A percentile compares a stretch with the other conserved stretches of the same genome.
Conservation (phyloP, 2,329 filamentous ascomycete genomes). For the Ascochyta pisi region DNA sequence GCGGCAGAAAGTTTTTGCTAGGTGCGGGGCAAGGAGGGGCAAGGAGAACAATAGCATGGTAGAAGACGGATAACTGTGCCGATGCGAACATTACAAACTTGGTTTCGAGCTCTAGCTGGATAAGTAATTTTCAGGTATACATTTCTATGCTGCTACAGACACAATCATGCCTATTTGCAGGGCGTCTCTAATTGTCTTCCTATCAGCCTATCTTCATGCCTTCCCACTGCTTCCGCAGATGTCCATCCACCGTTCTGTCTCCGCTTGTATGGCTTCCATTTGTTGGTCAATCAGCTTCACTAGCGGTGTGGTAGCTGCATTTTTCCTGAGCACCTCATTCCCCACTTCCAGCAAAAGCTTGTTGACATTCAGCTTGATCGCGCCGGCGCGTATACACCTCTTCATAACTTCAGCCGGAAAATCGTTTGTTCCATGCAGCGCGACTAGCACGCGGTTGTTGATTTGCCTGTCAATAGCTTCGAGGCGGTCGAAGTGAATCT, state of each 20-base stretch:
- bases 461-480: conserved; percentile 40
- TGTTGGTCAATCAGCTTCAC: conserved; percentile 55
- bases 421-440: conserved; percentile 65
- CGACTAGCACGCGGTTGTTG: conserved; percentile 55
- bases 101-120: too few relatives aligned
- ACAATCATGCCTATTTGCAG: too few relatives aligned
- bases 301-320: conserved; percentile 43
- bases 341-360: conserved; percentile 59
- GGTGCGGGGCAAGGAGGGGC: too few relatives aligned
- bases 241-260: conserved; percentile 59
- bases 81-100: too few relatives aligned
- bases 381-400: conserved; percentile 59
- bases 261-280: conserved; percentile 52
- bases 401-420: conserved; percentile 60
- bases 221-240: conserved; percentile 56
- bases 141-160: too few relatives aligned
- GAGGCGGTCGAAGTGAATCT: conserved; percentile 43
- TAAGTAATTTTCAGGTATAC: too few relatives aligned
- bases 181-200: not conserved
- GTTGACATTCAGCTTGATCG: conserved; percentile 67
- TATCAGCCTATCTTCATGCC: conserved; percentile 31
- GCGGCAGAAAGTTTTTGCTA: too few relatives aligned
- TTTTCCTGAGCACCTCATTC: conserved; percentile 50
- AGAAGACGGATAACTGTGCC: too few relatives aligned
- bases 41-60: too few relatives aligned